Percentiles rank a stretch among this genome's conserved stretches.
phyloP scores from a whole-genome alignment of 192 early-diverging fungal species.

The Dissophora globulifera region DNA sequence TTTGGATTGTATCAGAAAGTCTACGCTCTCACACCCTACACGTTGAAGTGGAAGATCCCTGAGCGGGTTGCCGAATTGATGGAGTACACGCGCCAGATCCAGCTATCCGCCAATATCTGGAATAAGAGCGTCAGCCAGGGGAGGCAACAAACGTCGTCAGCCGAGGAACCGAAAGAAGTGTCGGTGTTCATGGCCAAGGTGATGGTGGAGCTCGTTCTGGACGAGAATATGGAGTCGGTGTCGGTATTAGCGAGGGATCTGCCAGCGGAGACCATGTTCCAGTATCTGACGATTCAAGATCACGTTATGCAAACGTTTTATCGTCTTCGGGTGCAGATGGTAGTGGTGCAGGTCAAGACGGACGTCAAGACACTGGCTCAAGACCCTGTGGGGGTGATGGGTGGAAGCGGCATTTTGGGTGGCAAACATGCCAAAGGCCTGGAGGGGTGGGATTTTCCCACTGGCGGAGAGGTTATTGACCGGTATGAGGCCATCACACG shows the following conservation, averaged over 20 bases:
- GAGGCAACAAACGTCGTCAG: not conserved
- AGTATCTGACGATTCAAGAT: constrained; percentile 39
- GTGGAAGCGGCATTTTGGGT: not conserved
- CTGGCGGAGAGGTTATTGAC: constrained; percentile 41
- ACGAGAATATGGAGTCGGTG: constrained; percentile 20
- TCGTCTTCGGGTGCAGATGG: constrained; percentile 42
- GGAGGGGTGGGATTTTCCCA: constrained; percentile 44
- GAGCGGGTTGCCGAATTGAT: constrained; percentile 20
- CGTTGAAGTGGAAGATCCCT: constrained; percentile 44
- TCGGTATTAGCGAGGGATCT: constrained; percentile 26
- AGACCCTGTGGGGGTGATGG: not conserved
- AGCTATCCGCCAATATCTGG: constrained; percentile 2
- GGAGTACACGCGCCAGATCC: constrained; percentile 21
- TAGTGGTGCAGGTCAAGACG: constrained; percentile 22
- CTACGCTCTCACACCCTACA: constrained; percentile 42
- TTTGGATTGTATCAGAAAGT: constrained; percentile 54
- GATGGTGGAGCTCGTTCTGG: constrained; percentile 31
- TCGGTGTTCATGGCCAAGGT: constrained; percentile 27
- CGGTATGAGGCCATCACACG: constrained; percentile 47
- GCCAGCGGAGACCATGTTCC: constrained; percentile 45
- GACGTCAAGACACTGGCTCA: not conserved
- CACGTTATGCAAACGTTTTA: constrained; percentile 29
- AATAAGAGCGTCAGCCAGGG: not conserved
- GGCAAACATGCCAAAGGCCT: constrained; percentile 3
- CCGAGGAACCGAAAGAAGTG: not conserved